These are phyloP conservation scores for Kokia cookei DNA, from an alignment of 441 rosid genomes.

Conservation along the genomic window DNA sequence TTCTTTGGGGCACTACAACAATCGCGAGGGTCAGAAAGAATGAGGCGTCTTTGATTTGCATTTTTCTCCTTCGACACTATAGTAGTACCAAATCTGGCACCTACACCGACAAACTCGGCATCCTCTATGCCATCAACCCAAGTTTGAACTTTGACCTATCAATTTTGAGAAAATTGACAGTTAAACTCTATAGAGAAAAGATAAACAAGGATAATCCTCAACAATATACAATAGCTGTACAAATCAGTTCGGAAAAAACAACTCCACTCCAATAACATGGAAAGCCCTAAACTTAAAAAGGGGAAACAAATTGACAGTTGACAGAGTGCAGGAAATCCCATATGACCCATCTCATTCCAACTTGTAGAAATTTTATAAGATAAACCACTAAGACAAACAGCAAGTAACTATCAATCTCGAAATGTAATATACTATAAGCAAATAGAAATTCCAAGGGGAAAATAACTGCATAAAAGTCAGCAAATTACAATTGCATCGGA, in stretches of 20 bases:
- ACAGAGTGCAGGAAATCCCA: neutral
- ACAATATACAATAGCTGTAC: neutral
- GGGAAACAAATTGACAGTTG: neutral
- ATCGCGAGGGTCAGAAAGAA: conserved; percentile 81
- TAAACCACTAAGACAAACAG: conserved; percentile 5
- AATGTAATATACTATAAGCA: conserved; percentile 3
- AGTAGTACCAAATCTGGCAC: conserved; percentile 84
- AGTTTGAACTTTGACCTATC: conserved; percentile 94
- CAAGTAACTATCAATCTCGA: conserved; percentile 6
- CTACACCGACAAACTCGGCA: conserved; percentile 94
- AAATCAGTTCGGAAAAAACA: neutral
- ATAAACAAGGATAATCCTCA: conserved; percentile 5
- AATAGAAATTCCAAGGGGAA: neutral
- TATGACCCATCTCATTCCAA: conserved; percentile 3
- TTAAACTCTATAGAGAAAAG: neutral
- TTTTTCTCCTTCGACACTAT: conserved; percentile 94
- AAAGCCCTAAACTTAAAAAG: neutral
- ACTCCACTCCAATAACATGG: neutral
- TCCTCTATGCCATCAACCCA: conserved; percentile 80
- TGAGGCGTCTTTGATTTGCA: conserved; percentile 67
- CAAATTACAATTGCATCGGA: neutral
- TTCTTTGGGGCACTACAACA: conserved; percentile 59
- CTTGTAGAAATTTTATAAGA: conserved; percentile 1
- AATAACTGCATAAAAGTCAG: neutral
- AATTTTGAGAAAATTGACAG: neutral